A percentile compares a stretch with the other conserved stretches of the same genome.
These are phyloP conservation scores for Dendrostoma leiphaemia DNA, from an alignment of 2,329 filamentous ascomycete genomes.

Conservation along the genomic window DNA sequence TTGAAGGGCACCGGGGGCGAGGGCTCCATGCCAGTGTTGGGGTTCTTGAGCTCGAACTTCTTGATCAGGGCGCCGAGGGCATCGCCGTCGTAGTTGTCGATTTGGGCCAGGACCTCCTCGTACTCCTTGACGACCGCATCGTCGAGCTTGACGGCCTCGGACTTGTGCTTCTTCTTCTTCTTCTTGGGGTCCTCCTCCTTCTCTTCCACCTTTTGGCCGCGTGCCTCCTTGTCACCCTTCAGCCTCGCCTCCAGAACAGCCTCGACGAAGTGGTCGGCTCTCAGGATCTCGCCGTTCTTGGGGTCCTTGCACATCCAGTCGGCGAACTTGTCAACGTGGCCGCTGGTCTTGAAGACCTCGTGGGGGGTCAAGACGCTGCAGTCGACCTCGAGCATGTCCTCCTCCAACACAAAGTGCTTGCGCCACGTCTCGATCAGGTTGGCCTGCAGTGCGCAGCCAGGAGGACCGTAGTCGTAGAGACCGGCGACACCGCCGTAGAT, in stretches of 20 bases:
- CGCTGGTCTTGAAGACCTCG: conserved; percentile 90
- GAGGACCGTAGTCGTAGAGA: conserved; percentile 91
- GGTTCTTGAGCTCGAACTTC: conserved; percentile 90
- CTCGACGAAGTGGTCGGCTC: conserved; percentile 95
- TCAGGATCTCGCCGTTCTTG: conserved; percentile 93
- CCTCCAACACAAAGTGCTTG: conserved; percentile 89
- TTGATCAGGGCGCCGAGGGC: conserved; percentile 85
- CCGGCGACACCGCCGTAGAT: conserved; percentile 88
- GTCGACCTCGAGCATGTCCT: conserved; percentile 94
- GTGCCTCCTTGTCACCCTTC: conserved; percentile 89
- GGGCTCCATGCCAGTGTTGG: conserved; percentile 72
- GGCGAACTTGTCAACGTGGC: conserved; percentile 96
- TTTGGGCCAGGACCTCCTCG: conserved; percentile 84
- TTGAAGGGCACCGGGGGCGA: conserved; percentile 88
- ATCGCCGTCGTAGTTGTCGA: conserved; percentile 90
- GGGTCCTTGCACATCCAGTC: conserved; percentile 99
- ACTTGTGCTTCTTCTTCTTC: conserved; percentile 78
- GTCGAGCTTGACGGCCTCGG: conserved; percentile 79
- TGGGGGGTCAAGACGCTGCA: conserved; percentile 92
- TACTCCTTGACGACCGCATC: conserved; percentile 87
- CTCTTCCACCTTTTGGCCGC: conserved; percentile 76
- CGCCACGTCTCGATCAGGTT: conserved; percentile 88
- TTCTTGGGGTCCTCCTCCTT: conserved; percentile 73
- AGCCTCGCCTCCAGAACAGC: conserved; percentile 84
- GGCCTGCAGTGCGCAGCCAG: conserved; percentile 80